Evolutionary conservation across 2,329 filamentous ascomycete species (phyloP).

Genomic region (Colletotrichum musicola): DNA sequence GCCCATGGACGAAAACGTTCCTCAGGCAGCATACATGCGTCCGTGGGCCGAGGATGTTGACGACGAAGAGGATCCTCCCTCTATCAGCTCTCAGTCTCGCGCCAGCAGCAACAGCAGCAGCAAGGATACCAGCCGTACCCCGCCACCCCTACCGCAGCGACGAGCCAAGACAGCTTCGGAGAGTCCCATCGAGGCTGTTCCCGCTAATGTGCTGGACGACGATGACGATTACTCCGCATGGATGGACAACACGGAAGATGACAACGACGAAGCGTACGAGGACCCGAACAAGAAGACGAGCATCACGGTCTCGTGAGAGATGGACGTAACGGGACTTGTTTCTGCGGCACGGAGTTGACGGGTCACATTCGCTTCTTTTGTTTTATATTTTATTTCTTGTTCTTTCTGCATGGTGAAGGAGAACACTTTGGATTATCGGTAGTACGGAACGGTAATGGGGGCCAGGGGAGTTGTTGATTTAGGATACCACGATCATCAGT

Average conservation of each 20-base stretch:
- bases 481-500: neutral
- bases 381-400: neutral
- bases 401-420: neutral
- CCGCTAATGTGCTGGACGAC: conserved; percentile 40
- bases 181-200: conserved; percentile 39
- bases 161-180: conserved; percentile 11
- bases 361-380: neutral
- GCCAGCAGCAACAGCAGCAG: conserved; percentile 10
- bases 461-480: neutral
- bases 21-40: conserved; percentile 21
- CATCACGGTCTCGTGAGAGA: neutral
- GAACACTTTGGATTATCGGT: neutral
- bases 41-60: conserved; percentile 31
- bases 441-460: neutral
- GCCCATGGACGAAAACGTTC: conserved; percentile 54
- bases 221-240: conserved; percentile 53
- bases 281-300: conserved; percentile 15
- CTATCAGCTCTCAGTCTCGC: neutral
- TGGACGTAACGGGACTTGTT: neutral
- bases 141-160: conserved; percentile 27
- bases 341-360: neutral
- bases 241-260: conserved; percentile 47
- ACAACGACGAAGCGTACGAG: conserved; percentile 18
- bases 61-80: conserved; percentile 5
- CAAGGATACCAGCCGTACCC: conserved; percentile 29